A percentile compares a stretch with the other conserved stretches of the same genome.
Evolutionary conservation across 331 rosid species (phyloP).

Genomic region (Quercus phellos): DNA sequence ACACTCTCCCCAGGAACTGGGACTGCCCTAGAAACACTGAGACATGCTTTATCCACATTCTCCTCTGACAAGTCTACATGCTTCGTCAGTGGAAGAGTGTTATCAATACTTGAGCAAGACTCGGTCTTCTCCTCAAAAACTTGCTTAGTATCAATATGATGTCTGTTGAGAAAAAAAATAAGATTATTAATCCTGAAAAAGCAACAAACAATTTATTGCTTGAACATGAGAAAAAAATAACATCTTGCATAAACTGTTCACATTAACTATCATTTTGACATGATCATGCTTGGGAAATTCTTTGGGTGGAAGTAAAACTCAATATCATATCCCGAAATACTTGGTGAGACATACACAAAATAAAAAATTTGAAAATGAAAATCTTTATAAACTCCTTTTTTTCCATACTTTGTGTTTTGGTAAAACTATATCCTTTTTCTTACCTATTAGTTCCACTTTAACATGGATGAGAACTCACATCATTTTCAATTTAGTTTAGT

Average conservation of each 20-base stretch:
- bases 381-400: background rate
- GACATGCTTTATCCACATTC: conserved; percentile 96
- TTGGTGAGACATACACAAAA: background rate
- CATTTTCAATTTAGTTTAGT: background rate
- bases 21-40: conserved; percentile 68
- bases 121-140: conserved; percentile 82
- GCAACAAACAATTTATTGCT: background rate
- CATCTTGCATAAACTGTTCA: background rate
- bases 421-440: background rate
- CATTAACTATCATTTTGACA: background rate
- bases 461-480: background rate
- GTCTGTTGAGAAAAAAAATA: conserved; percentile 37
- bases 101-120: conserved; percentile 56
- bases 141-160: conserved; percentile 70
- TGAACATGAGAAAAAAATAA: background rate
- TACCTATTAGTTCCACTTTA: background rate
- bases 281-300: background rate
- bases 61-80: conserved; percentile 77
- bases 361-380: background rate
- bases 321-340: background rate
- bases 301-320: background rate
- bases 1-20: conserved; percentile 70
- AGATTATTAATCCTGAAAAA: background rate
- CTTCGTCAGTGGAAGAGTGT: conserved; percentile 53
- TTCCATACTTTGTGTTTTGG: background rate